Base-by-base conservation (phyloP, 345 rosid genomes). In the Hibiscus tridactylites region DNA sequence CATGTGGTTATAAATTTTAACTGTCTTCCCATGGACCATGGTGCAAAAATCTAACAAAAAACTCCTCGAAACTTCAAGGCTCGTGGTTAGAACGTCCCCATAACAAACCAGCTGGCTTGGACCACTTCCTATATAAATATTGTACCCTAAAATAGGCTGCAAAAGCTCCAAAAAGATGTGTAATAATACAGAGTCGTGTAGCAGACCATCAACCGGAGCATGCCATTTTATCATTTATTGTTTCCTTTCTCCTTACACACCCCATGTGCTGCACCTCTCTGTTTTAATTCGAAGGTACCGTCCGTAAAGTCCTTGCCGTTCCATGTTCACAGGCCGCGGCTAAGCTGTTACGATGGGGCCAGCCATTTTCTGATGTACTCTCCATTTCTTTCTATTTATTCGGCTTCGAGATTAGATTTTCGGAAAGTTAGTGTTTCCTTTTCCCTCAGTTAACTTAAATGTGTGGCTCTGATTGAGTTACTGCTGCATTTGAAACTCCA, bases 81-180 rank as follows among this genome's bases (percentile, higher is more conserved):
- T 37, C 59, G 12, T 46, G 71, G 60, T 68, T 68, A 68, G 71
- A 26, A 68, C 60, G 70, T 66, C 57, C 70, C 54, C 5, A 6
- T 29, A 47, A 66, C 44, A 68, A 47, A 66, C 53, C 9, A 63
- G 28, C 71, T 68, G 60, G 60, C 44, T 68, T 28, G 60, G 71
- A 68, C 60, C 71, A 37, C 60, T 29, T 50, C 24, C 13, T 0
- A 66, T 47, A 13, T n/a, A 11, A 33, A 7, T 64, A 15, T 64
- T 59, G 68, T 13, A 35, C 28, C 67, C 28, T 37, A 13, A 37
- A 35, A 63, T 17, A 17, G 67, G 3, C 17, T 9, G 71, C 58
- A 50, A 50, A 9, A 67, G 35, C 71, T 8, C 59, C 26, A n/a
- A 5, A 16, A 37, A 29, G 56, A 65, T 24, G 16, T 0, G 11